Base-by-base conservation (phyloP, 169 alveolate genomes). In the Eimeria nieschulzi region DNA sequence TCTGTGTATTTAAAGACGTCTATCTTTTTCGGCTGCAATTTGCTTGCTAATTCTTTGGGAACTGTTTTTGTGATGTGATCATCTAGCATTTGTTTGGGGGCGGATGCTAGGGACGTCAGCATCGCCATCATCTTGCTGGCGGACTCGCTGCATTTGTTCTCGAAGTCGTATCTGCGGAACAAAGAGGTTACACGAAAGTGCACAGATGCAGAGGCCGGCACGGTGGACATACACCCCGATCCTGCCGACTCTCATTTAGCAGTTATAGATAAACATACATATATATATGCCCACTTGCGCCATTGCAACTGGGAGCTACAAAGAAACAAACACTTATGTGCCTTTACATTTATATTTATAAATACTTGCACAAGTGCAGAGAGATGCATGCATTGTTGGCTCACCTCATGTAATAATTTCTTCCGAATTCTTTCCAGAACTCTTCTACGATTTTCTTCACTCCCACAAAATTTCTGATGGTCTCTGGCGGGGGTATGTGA, bases 381-480 rank as follows among this genome's bases (percentile, higher is more conserved):
- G n/a, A n/a, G n/a, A n/a, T n/a, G n/a, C n/a, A n/a, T n/a, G n/a
- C 92, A 97, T 98, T 87, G 96, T 96, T 85, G 97, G n/a, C 99
- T 83, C 95, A 97, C 94, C 99, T 96, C 71, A 96, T 94, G 92
- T 98, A 98, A 95, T 96, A 98, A 93, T 97, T 97, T 90, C 99
- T 97, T 26, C 99, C 99, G 94, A 90, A 98, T 56, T 92, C 95
- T 70, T 91, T 85, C 99, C 99, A 98, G 94, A 96, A 98, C 59
- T 97, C 98, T 54, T 91, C 94, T 55, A 97, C 97, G 66, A 98
- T 96, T 75, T 96, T 97, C 84, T 96, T 96, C 53, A 98, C 98
- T 5, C 98, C 95, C 21, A 98, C 96, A 25, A 97, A 61, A 54
- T 46, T 46, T 46, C 61, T 87, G 64, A 93, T 93, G 17, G 39